phyloP scores from a whole-genome alignment of 345 rosid species.

The Sonneratia caseolaris region DNA sequence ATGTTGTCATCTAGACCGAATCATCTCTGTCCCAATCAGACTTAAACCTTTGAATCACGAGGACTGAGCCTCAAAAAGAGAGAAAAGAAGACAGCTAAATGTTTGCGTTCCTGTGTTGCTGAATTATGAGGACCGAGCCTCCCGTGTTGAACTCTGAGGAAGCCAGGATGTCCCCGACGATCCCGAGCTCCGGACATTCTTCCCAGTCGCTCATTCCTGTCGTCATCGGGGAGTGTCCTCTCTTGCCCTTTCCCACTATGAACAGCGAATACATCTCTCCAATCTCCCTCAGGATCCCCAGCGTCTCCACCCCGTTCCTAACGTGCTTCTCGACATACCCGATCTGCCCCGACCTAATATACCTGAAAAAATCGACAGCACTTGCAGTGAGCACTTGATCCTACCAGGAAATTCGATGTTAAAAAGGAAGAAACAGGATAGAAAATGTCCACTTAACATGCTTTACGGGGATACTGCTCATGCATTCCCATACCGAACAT shows the following conservation, averaged over 20 bases:
- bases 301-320: conserved; percentile 33
- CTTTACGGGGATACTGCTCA: too few species aligned
- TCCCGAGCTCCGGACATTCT: conserved; percentile 74
- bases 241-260: conserved; percentile 55
- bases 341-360: conserved; percentile 46
- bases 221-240: conserved; percentile 38
- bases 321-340: conserved; percentile 48
- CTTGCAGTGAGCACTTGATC: neutral
- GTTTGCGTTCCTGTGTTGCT: conserved; percentile 41
- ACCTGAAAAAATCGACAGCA: conserved; percentile 18
- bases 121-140: conserved; percentile 63
- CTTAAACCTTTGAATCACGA: conserved; percentile 40
- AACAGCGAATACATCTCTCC: conserved; percentile 47
- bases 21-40: neutral
- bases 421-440: too few species aligned
- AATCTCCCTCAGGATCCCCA: conserved; percentile 34
- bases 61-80: conserved; percentile 33
- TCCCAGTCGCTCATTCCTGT: conserved; percentile 81
- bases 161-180: conserved; percentile 59
- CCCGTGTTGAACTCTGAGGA: conserved; percentile 39
- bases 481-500: too few species aligned
- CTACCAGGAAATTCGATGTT: neutral
- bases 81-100: conserved; percentile 2
- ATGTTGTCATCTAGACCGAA: neutral
- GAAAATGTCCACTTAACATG: too few species aligned